Conservation (phyloP, 2,329 filamentous ascomycete species). For the Exophiala mesophila region DNA sequence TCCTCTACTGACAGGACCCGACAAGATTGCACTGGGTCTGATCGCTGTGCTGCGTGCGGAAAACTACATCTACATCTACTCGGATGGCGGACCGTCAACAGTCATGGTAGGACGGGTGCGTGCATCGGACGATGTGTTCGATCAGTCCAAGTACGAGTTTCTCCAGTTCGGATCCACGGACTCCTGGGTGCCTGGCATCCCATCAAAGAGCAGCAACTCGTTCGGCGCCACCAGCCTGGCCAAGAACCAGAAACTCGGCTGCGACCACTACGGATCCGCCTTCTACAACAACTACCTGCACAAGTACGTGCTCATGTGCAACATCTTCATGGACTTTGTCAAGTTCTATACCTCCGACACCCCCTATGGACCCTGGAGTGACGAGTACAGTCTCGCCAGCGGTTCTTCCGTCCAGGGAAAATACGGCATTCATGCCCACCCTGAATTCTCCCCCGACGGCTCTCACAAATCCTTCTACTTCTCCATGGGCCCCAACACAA, state of each 20-base stretch:
- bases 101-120: slow-evolving; percentile 2
- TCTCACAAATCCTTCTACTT: slow-evolving; percentile 6
- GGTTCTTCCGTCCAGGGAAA: background rate
- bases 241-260: background rate
- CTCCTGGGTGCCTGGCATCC: slow-evolving; percentile 2
- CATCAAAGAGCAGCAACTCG: background rate
- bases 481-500: slow-evolving; percentile 3
- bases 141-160: slow-evolving; percentile 5
- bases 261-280: slow-evolving; percentile 2
- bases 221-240: background rate
- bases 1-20: slow-evolving; percentile 1
- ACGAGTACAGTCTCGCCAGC: background rate
- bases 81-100: slow-evolving; percentile 2
- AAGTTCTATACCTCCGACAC: slow-evolving; percentile 8
- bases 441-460: background rate
- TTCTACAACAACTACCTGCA: slow-evolving; percentile 6
- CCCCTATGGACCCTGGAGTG: slow-evolving; percentile 6
- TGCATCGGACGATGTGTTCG: slow-evolving; percentile 7
- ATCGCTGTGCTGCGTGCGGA: slow-evolving; percentile 4
- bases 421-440: slow-evolving; percentile 2
- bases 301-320: slow-evolving; percentile 8
- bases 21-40: background rate
- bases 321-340: background rate
- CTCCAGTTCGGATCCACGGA: background rate
- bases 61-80: slow-evolving; percentile 8